Evolutionary conservation across 202 grass and related monocot species (phyloP).

Genomic region (Carex arenaria): DNA sequence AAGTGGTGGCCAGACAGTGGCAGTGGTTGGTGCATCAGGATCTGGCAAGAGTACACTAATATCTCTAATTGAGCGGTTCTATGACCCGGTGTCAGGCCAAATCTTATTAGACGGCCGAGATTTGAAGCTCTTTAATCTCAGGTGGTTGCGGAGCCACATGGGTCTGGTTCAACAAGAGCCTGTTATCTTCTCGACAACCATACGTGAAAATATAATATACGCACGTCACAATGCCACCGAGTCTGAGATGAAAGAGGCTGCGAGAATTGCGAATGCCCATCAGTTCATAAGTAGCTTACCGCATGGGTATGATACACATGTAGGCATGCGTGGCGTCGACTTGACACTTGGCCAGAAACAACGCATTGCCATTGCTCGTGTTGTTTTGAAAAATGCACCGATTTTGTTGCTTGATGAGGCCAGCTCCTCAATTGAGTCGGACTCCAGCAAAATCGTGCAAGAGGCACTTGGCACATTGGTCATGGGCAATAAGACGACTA

Average conservation of each 20-base stretch:
- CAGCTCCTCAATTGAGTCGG: slow-evolving; percentile 88
- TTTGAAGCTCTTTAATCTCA: slow-evolving; percentile 87
- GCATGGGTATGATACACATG: slow-evolving; percentile 88
- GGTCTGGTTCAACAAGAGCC: slow-evolving; percentile 92
- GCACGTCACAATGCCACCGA: slow-evolving; percentile 90
- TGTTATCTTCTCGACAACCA: slow-evolving; percentile 96
- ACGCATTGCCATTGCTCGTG: slow-evolving; percentile 81
- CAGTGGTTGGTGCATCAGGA: slow-evolving; percentile 86
- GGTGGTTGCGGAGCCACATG: slow-evolving; percentile 92
- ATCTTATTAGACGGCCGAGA: slow-evolving; percentile 84
- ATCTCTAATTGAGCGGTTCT: slow-evolving; percentile 93
- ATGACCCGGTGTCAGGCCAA: slow-evolving; percentile 76
- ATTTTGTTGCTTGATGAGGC: slow-evolving; percentile 88
- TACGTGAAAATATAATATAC: slow-evolving; percentile 97
- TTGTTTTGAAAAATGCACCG: slow-evolving; percentile 93
- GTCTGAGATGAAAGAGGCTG: slow-evolving; percentile 91
- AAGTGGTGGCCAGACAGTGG: slow-evolving; percentile 86
- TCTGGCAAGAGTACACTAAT: slow-evolving; percentile 93
- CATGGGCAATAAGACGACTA: slow-evolving; percentile 94
- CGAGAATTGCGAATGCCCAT: slow-evolving; percentile 86
- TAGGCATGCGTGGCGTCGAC: slow-evolving; percentile 86
- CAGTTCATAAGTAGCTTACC: slow-evolving; percentile 97
- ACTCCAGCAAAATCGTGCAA: slow-evolving; percentile 89
- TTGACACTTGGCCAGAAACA: slow-evolving; percentile 96
- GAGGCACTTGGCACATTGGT: slow-evolving; percentile 84